Evolutionary conservation across 2,329 filamentous ascomycete genomes (phyloP), one percentile per base, ranked within the genome.

Genomic region (Penicillium rolfsii): DNA sequence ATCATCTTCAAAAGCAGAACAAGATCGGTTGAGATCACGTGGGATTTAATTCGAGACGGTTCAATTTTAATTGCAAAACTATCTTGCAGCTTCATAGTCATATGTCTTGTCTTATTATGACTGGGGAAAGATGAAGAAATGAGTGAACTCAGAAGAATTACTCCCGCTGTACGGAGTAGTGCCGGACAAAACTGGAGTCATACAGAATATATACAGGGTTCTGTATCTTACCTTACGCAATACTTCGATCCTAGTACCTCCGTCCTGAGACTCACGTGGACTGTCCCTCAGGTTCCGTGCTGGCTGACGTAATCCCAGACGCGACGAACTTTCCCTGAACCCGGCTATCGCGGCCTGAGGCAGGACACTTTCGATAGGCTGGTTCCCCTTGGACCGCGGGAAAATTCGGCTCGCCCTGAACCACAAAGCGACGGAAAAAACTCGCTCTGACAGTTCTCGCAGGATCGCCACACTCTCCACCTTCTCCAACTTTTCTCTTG

Each of bases 391-490:
- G 36, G 38, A 12, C 35, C 50, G 50, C 50, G 50, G 50, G 50
- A 53, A 53, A 38, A 40, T 11, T 43, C 62, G 59, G 58, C 30
- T 58, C 24, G 62, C 59, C 64, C 64, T 67, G 64, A 65, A 52
- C 64, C 61, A 59, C 60, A 60, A 22, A 16, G 30, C 33, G 16
- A 38, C 40, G 30, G 46, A 58, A 65, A 67, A 64, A 63, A 24
- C 57, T 64, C 64, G 54, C 59, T 61, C 58, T 62, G 62, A 63
- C 63, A 57, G 58, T 58, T 60, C 41, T 52, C 45, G 49, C 46
- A 61, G 55, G 60, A 64, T 66, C 62, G 64, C 64, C 64, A 64
- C 63, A 24, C 36, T 35, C 22, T 57, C 59, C 58, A 62, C 64
- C 43, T 64, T 62, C 61, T 55, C 49, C 50, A 60, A 59, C 53